Evolutionary conservation across 148 eudicot genomes (phyloP).

Genomic region (Vaccinium vitisidaea): DNA sequence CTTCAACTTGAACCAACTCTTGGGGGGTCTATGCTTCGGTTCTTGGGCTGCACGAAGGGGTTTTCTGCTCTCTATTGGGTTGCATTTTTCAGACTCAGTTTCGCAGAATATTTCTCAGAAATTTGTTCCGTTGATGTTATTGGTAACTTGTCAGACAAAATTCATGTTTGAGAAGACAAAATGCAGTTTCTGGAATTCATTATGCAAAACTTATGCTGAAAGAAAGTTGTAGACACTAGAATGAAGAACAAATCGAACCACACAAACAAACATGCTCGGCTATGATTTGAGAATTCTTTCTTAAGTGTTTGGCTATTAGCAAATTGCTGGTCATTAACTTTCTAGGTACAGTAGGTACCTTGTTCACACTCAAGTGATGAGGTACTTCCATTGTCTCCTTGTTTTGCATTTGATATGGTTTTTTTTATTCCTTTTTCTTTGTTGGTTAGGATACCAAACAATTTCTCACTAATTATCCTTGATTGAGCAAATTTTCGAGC

Average conservation of each 20-base stretch:
- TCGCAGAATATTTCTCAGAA: neutral
- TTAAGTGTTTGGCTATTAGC: neutral
- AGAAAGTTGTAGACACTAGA: neutral
- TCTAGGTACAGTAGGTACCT: neutral
- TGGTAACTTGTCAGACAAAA: neutral
- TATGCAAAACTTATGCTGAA: neutral
- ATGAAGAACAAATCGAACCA: neutral
- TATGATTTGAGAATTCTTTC: neutral
- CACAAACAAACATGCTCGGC: neutral
- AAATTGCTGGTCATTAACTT: neutral
- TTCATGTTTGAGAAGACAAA: neutral
- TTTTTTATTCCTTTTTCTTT: neutral
- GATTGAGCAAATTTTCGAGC: constrained; percentile 12
- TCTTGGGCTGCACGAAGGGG: neutral
- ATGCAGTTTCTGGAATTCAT: too few species aligned
- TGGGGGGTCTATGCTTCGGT: neutral
- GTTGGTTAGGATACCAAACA: neutral
- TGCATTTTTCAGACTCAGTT: neutral
- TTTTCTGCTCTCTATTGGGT: neutral
- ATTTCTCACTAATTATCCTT: constrained; percentile 11
- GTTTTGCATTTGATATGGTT: neutral
- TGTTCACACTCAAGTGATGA: neutral
- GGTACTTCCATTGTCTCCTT: neutral
- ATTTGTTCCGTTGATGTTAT: neutral
- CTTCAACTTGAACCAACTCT: neutral